phyloP scores from a whole-genome alignment of 805 yeast species.

The Saturnispora galanensis region DNA sequence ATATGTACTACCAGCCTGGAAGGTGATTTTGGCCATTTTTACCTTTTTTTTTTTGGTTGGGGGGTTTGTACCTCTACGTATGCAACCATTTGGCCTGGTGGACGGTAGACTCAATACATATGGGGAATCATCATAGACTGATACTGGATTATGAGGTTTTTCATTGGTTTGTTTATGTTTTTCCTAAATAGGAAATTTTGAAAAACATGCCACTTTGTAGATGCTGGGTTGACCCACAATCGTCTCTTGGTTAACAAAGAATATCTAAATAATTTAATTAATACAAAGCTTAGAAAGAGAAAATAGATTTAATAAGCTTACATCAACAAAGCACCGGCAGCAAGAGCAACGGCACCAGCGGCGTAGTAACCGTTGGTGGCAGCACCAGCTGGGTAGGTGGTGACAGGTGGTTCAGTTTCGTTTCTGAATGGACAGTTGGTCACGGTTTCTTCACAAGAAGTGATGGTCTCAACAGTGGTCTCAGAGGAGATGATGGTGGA shows the following conservation, averaged over 20 bases:
- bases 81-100: too few relatives aligned
- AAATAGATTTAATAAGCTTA: slow-evolving; percentile 14
- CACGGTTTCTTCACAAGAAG: slow-evolving; percentile 30
- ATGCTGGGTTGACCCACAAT: too few relatives aligned
- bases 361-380: slow-evolving; percentile 17
- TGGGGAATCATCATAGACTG: too few relatives aligned
- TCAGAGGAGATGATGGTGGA: slow-evolving; percentile 27
- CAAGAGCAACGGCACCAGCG: slow-evolving; percentile 18
- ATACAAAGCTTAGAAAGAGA: slow-evolving; percentile 4
- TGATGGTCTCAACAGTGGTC: slow-evolving; percentile 32
- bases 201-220: too few relatives aligned
- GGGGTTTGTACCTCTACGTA: too few relatives aligned
- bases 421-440: slow-evolving; percentile 23
- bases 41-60: too few relatives aligned
- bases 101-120: too few relatives aligned
- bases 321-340: slow-evolving; percentile 29
- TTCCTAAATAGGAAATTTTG: too few relatives aligned
- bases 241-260: too few relatives aligned
- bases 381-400: slow-evolving; percentile 29
- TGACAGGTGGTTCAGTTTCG: slow-evolving; percentile 20
- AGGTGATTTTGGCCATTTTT: neutral
- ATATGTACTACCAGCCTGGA: slow-evolving; percentile 24
- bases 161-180: too few relatives aligned
- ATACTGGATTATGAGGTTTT: too few relatives aligned
- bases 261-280: slow-evolving; percentile 1